Evolutionary conservation across 2,329 filamentous ascomycete genomes (phyloP).

Genomic region (Colletotrichum sp.): DNA sequence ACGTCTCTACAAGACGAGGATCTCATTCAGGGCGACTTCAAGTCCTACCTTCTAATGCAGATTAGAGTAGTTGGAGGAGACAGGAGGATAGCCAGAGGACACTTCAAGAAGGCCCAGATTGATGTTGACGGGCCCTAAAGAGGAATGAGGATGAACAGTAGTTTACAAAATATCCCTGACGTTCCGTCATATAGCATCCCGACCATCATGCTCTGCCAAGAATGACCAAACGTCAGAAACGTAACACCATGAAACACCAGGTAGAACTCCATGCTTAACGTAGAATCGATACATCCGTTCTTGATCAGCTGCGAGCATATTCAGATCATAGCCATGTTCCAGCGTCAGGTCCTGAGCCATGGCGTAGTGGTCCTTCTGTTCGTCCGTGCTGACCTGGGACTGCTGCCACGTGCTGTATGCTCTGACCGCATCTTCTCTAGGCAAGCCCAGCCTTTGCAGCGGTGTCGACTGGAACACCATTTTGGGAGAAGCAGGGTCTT

Average conservation of each 20-base stretch:
- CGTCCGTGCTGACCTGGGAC: background rate
- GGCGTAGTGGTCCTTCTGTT: conserved; percentile 10
- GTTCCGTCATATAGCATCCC: background rate
- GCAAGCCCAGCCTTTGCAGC: background rate
- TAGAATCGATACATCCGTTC: conserved; percentile 9
- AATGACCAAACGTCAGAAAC: conserved; percentile 1
- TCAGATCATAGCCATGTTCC: conserved; percentile 2
- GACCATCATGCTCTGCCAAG: background rate
- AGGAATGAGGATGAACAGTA: background rate
- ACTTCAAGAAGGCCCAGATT: conserved; percentile 11
- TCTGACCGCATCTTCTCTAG: conserved; percentile 2
- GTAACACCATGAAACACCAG: conserved; percentile 15
- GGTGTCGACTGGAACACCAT: background rate
- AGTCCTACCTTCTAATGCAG: conserved; percentile 24
- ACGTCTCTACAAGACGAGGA: conserved; percentile 20
- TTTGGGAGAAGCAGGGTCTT: background rate
- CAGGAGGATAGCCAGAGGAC: conserved; percentile 21
- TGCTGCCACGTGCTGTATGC: conserved; percentile 7
- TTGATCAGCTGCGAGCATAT: conserved; percentile 11
- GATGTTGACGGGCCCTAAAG: background rate
- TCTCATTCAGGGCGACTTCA: conserved; percentile 24
- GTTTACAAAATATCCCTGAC: background rate
- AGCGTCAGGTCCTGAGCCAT: conserved; percentile 1
- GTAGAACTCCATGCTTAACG: background rate
- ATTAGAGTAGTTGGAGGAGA: conserved; percentile 16